Conservation (phyloP, 805 yeast species). For the Saturnispora quitensis region DNA sequence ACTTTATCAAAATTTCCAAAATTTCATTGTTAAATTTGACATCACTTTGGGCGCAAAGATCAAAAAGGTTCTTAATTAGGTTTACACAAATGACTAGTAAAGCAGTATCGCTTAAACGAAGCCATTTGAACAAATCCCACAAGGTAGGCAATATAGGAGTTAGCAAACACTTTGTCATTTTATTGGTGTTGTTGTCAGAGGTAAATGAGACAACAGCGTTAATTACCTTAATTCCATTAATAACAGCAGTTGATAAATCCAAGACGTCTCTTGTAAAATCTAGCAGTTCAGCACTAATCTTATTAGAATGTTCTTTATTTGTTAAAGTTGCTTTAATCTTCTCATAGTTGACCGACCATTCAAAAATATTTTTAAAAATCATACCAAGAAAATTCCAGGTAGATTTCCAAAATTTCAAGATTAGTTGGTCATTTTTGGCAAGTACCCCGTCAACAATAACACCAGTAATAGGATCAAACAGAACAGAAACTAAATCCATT, state of each 20-base stretch:
- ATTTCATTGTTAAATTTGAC: constrained; percentile 44
- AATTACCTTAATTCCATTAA: constrained; percentile 56
- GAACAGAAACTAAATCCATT: constrained; percentile 59
- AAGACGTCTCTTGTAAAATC: constrained; percentile 84
- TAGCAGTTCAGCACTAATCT: constrained; percentile 17
- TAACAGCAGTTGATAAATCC: constrained; percentile 60
- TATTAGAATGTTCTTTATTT: constrained; percentile 17
- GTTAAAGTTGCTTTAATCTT: constrained; percentile 15
- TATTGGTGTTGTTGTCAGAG: constrained; percentile 12
- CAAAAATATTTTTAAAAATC: constrained; percentile 56
- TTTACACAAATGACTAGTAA: constrained; percentile 65
- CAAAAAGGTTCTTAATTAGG: constrained; percentile 56
- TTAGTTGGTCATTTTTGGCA: constrained; percentile 14
- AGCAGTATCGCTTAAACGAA: constrained; percentile 72
- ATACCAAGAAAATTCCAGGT: constrained; percentile 68
- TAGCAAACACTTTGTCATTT: constrained; percentile 29
- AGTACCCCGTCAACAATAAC: constrained; percentile 23
- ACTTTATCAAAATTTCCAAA: constrained; percentile 46
- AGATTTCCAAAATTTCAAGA: constrained; percentile 50
- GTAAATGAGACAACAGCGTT: constrained; percentile 20
- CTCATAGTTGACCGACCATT: constrained; percentile 54
- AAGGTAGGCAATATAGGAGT: constrained; percentile 53
- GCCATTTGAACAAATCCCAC: constrained; percentile 64
- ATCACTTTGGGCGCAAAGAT: constrained; percentile 47
- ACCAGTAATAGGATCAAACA: constrained; percentile 63